Evolutionary conservation across 2,329 filamentous ascomycete species (phyloP), one percentile per base, ranked within the genome.

Genomic region (Colletotrichum falcatum): DNA sequence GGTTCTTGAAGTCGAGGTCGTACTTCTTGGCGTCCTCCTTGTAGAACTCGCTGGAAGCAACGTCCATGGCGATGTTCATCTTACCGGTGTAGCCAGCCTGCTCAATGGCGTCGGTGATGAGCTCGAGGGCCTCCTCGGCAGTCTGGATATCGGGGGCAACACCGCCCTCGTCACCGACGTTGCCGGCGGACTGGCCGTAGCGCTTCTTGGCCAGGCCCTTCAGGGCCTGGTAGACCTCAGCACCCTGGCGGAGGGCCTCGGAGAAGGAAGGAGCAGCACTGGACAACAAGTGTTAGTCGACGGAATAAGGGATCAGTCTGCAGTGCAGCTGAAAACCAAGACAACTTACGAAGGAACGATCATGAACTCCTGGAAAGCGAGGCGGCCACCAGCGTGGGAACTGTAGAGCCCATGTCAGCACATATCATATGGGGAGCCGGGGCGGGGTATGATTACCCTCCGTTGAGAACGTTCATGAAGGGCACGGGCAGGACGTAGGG

Each of bases 1-100:
- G 95, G 91, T 99, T 99, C 94, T 99, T 98, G 94, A 98, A 99
- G 92, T 98, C 96, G 75, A 99, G 90, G 82, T 99, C 96, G 90
- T 99, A 99, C 90, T 98, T 98, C 93, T 98, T 98, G 82, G 87
- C 95, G 62, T 96, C 94, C 79, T 87, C 84, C 88, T 98, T 98
- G 92, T 99, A 99, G 90, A 99, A 99, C 85, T 99, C 96, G 88
- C 93, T 97, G 75, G 96, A 98, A 75, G 96, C 96, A 81, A 98
- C 95, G 80, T 99, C 96, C 94, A 99, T 97, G 82, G 96, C 96
- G 79, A 99, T 99, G 84, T 97, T 94, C 83, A 99, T 91, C 89
- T 96, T 88, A 84, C 95, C 96, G 71, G 92, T 94, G 89, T 99
- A 98, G 76, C 96, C 96, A 75, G 95, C 93, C 86, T 94, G 86